These are phyloP conservation scores for Reticulascus tulasneorum DNA, from an alignment of 2,329 filamentous ascomycete species.

Conservation along the genomic window DNA sequence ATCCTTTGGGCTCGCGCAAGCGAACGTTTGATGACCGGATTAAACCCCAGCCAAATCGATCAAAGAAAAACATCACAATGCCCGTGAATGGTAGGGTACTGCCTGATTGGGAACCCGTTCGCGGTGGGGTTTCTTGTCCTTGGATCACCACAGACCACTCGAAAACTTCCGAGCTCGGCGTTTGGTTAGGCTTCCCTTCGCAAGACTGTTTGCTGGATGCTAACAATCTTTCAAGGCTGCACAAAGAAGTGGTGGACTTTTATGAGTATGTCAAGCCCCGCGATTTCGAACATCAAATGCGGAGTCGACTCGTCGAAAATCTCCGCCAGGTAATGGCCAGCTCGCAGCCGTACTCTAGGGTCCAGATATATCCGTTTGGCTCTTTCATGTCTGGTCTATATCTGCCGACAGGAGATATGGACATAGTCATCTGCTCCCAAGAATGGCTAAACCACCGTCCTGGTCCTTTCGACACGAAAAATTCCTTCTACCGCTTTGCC, in stretches of 20 bases:
- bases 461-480: constrained; percentile 46
- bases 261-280: constrained; percentile 78
- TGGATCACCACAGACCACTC: constrained; percentile 60
- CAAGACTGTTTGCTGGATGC: neutral
- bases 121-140: constrained; percentile 47
- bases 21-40: constrained; percentile 69
- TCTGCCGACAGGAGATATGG: constrained; percentile 79
- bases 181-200: constrained; percentile 43
- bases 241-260: constrained; percentile 88
- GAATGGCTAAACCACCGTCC: constrained; percentile 31
- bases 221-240: constrained; percentile 52
- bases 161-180: constrained; percentile 46
- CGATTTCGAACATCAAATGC: constrained; percentile 71
- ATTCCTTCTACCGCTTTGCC: constrained; percentile 60
- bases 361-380: constrained; percentile 74
- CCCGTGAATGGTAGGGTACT: constrained; percentile 47
- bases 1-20: constrained; percentile 64
- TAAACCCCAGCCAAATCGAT: constrained; percentile 50
- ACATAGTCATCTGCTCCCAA: constrained; percentile 72
- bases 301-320: constrained; percentile 67
- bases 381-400: constrained; percentile 84
- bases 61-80: constrained; percentile 49
- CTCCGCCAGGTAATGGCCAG: constrained; percentile 57
- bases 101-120: constrained; percentile 46
- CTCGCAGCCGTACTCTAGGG: constrained; percentile 50